phyloP scores from a whole-genome alignment of 73 alveolate genomes.

The Paramecium sexaurelia region DNA sequence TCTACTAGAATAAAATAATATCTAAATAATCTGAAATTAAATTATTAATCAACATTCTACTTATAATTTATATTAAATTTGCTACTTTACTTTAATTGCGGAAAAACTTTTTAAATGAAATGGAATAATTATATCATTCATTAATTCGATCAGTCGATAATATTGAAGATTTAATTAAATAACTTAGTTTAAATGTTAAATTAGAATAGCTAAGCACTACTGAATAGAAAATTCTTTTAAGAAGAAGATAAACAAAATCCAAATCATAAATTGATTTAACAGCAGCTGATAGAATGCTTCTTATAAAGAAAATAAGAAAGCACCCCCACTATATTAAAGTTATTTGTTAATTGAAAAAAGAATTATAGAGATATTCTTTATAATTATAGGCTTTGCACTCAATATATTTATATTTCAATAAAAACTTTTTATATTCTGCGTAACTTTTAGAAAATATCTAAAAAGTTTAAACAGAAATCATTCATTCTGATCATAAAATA shows the following conservation, averaged over 20 bases:
- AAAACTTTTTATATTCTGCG: background rate
- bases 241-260: background rate
- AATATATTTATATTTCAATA: background rate
- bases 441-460: background rate
- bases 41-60: background rate
- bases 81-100: background rate
- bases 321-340: background rate
- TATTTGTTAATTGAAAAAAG: background rate
- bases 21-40: slow-evolving; percentile 24
- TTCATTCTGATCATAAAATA: background rate
- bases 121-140: background rate
- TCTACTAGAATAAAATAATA: background rate
- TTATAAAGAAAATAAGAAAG: background rate
- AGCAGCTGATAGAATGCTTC: background rate
- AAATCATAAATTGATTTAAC: background rate
- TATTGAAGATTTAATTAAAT: background rate
- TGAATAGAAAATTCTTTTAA: background rate
- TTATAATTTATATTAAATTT: background rate
- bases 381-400: background rate
- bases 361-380: background rate
- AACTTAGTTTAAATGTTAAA: background rate
- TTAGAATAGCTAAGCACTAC: background rate
- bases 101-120: background rate
- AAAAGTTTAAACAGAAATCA: background rate
- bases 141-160: background rate